Evolutionary conservation across 768 basidiomycete genomes (phyloP).

Genomic region (Piloderma croceum): DNA sequence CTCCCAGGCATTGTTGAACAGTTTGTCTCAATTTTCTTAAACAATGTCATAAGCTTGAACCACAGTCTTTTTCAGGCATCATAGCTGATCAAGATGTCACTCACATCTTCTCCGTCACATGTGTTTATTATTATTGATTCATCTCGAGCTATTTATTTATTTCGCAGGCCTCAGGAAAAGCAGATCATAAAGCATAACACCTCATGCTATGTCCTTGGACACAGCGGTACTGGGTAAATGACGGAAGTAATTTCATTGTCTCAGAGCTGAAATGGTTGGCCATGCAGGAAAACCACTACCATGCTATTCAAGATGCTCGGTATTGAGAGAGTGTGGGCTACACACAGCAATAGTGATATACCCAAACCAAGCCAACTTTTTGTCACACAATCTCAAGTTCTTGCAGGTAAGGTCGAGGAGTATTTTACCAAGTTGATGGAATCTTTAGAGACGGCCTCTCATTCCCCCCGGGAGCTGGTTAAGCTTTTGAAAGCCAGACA

Average conservation of each 20-base stretch:
- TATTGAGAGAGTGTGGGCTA: conserved; percentile 51
- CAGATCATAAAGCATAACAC: conserved; percentile 52
- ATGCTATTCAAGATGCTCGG: conserved; percentile 75
- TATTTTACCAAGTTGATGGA: conserved; percentile 50
- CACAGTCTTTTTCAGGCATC: conserved; percentile 32
- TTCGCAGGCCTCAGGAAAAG: conserved; percentile 39
- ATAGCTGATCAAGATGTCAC: conserved; percentile 42
- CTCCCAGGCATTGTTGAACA: conserved; percentile 33
- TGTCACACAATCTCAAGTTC: conserved; percentile 61
- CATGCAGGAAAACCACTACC: conserved; percentile 64
- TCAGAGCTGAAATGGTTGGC: background rate
- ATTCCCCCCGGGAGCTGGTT: conserved; percentile 35
- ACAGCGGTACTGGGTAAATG: conserved; percentile 69
- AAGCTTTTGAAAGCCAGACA: conserved; percentile 13
- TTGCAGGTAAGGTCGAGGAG: conserved; percentile 67
- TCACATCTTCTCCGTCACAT: conserved; percentile 29
- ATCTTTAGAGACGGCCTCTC: conserved; percentile 34
- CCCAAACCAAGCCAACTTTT: conserved; percentile 61
- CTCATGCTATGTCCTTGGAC: conserved; percentile 62
- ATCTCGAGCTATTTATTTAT: too few relatives aligned
- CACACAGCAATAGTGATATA: conserved; percentile 26
- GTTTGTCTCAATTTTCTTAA: conserved; percentile 18
- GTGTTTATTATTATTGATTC: too few relatives aligned
- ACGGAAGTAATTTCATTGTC: too few relatives aligned
- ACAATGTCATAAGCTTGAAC: background rate